A percentile compares a stretch with the other conserved stretches of the same genome.
Conservation (phyloP, 768 basidiomycete species). For the Phlebiopsis gigantea region DNA sequence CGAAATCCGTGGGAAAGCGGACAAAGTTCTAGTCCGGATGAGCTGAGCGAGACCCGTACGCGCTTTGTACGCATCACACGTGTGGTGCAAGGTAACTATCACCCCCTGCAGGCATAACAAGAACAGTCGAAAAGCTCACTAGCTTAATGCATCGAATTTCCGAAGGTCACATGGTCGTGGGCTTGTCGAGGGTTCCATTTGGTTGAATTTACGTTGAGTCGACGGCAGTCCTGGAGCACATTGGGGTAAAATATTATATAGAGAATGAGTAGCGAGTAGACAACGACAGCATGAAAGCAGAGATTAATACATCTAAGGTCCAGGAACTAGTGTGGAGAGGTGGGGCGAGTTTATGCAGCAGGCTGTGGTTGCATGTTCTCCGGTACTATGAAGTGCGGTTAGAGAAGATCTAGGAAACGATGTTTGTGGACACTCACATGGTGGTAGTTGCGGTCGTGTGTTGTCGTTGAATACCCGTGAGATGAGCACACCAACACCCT, state of each 20-base stretch:
- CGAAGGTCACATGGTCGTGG: background rate
- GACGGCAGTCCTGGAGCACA: background rate
- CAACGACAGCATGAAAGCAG: slow-evolving; percentile 14
- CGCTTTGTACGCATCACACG: background rate
- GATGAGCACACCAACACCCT: slow-evolving; percentile 92
- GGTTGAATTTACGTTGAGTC: background rate
- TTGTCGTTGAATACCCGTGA: slow-evolving; percentile 84
- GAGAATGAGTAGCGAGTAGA: slow-evolving; percentile 14
- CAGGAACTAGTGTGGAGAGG: slow-evolving; percentile 31
- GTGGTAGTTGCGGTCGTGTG: slow-evolving; percentile 74
- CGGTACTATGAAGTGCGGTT: slow-evolving; percentile 35
- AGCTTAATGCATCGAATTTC: background rate
- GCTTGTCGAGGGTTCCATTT: background rate
- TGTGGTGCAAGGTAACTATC: background rate
- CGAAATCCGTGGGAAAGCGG: slow-evolving; percentile 60
- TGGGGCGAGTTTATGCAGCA: slow-evolving; percentile 18
- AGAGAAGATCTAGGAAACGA: background rate
- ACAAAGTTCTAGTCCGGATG: slow-evolving; percentile 43
- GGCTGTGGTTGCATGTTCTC: slow-evolving; percentile 50
- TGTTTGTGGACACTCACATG: slow-evolving; percentile 48
- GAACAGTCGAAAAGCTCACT: background rate
- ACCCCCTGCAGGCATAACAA: background rate
- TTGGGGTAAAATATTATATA: background rate
- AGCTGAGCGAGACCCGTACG: background rate
- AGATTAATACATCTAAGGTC: slow-evolving; percentile 35